Evolutionary conservation across 345 rosid genomes (phyloP).

Genomic region (Eucalyptus guilfoylei): DNA sequence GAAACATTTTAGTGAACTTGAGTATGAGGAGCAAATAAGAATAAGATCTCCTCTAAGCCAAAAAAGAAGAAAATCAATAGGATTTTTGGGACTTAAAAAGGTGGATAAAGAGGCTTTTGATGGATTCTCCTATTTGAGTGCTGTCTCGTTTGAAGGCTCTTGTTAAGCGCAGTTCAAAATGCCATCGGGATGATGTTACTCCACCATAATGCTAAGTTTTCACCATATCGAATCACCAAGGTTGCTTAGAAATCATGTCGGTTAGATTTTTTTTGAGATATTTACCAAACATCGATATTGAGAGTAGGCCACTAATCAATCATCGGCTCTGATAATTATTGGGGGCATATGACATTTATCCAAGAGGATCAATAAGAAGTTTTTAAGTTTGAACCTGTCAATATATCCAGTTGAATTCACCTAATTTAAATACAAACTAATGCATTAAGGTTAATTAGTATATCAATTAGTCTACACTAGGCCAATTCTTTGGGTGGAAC

Average conservation of each 20-base stretch:
- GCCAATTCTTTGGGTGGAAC: not conserved
- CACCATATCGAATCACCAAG: not conserved
- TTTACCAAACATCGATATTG: too few species aligned
- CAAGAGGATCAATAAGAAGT: not conserved
- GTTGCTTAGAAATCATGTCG: not conserved
- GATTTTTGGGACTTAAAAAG: not conserved
- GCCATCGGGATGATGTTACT: too few species aligned
- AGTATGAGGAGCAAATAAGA: not conserved
- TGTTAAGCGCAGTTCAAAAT: not conserved
- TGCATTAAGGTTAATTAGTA: not conserved
- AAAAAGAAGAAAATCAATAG: not conserved
- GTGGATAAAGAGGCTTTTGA: not conserved
- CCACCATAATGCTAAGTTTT: not conserved
- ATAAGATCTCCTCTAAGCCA: not conserved
- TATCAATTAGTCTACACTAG: not conserved
- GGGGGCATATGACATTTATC: not conserved
- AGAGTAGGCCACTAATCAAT: too few species aligned
- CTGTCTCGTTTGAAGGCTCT: not conserved
- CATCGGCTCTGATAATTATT: not conserved
- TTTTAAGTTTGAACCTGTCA: rapidly evolving
- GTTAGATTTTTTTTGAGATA: too few species aligned
- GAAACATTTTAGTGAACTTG: not conserved
- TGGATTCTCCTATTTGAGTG: not conserved
- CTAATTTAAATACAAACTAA: too few species aligned
- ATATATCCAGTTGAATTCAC: not conserved